Percentiles rank a stretch among this genome's conserved stretches.
phyloP scores from a whole-genome alignment of 73 alveolate genomes.

The Tetrahymena thermophila region DNA sequence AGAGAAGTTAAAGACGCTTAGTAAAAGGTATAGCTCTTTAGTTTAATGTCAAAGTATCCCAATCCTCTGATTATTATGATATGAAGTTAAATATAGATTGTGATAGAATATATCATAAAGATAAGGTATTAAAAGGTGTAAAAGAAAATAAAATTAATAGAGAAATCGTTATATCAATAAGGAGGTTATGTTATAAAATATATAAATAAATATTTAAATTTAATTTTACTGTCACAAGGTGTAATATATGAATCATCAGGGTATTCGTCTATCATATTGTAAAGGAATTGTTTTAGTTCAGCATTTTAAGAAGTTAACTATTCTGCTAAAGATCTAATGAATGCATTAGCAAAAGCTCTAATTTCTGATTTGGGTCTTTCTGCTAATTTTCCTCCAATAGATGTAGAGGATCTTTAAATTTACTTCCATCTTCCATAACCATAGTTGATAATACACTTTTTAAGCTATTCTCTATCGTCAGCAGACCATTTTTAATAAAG shows the following conservation, averaged over 20 bases:
- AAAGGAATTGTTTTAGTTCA: conserved; percentile 75
- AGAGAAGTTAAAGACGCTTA: conserved; percentile 82
- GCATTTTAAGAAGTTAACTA: conserved; percentile 66
- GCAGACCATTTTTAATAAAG: conserved; percentile 40
- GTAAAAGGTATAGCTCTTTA: conserved; percentile 97
- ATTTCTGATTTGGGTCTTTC: conserved; percentile 79
- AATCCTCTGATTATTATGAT: conserved; percentile 60
- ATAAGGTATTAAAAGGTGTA: too few species aligned
- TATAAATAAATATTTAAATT: too few species aligned
- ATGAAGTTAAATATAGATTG: neutral
- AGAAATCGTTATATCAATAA: neutral
- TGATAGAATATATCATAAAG: neutral
- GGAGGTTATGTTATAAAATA: too few species aligned
- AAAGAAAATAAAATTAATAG: neutral
- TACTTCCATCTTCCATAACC: conserved; percentile 45
- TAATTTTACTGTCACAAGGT: conserved; percentile 45
- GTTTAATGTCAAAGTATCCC: conserved; percentile 84
- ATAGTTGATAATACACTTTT: conserved; percentile 35
- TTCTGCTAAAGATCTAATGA: conserved; percentile 80
- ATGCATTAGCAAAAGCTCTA: conserved; percentile 88
- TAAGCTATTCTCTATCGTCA: conserved; percentile 46
- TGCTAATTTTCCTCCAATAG: conserved; percentile 50
- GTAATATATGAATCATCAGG: conserved; percentile 86
- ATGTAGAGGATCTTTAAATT: conserved; percentile 34
- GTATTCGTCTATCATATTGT: conserved; percentile 89